Conservation (phyloP, 1,284 basidiomycete genomes). For the Heterobasidion irregulare region DNA sequence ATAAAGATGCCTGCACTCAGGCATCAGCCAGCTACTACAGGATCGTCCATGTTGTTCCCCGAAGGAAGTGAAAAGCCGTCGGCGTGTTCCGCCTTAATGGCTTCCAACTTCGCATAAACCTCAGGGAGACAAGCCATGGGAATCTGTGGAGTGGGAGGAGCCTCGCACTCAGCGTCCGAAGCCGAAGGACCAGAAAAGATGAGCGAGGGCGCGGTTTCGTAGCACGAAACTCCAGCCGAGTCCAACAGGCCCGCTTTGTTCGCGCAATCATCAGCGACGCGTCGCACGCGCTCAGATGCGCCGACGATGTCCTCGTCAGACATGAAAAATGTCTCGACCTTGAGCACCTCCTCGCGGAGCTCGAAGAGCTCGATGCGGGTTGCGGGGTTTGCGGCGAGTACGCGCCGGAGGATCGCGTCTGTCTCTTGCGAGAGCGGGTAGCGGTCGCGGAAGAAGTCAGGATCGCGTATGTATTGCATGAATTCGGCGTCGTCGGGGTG, state of each 20-base stretch:
- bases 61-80: too few relatives aligned
- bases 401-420: conserved; percentile 21
- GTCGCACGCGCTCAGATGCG: neutral
- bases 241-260: neutral
- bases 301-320: conserved; percentile 34
- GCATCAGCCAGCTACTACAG: too few relatives aligned
- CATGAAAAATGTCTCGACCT: conserved; percentile 65
- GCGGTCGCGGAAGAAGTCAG: neutral
- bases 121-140: too few relatives aligned
- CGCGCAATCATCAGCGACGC: neutral
- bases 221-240: too few relatives aligned
- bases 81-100: too few relatives aligned
- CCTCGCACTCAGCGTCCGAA: too few relatives aligned
- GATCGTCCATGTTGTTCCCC: too few relatives aligned
- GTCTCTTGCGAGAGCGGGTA: conserved; percentile 32
- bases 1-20: too few relatives aligned
- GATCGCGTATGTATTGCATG: neutral
- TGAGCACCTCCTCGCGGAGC: conserved; percentile 50
- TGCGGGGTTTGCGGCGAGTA: neutral
- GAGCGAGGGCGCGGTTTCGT: too few relatives aligned
- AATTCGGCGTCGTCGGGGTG: conserved; percentile 56
- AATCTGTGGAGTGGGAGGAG: too few relatives aligned
- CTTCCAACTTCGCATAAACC: too few relatives aligned
- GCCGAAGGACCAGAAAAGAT: too few relatives aligned
- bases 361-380: conserved; percentile 43